Conservation (phyloP, 306 rosid genomes). For the Pterocarpus macrocarpus region DNA sequence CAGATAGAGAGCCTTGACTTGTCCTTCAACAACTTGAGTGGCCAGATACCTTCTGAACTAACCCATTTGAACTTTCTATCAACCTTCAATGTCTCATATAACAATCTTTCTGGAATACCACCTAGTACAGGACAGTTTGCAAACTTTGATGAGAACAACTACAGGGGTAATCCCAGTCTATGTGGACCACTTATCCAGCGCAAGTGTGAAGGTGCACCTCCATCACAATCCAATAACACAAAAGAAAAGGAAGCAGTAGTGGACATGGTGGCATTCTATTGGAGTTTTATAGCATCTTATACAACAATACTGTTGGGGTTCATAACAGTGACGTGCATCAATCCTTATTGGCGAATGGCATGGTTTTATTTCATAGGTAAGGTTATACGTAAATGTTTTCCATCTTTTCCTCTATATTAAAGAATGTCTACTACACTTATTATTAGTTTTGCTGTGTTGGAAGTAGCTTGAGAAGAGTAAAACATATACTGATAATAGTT, state of each 20-base stretch:
- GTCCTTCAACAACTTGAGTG: too few species aligned
- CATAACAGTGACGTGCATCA: neutral
- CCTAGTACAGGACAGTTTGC: too few species aligned
- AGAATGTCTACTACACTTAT: neutral
- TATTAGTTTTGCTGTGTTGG: too few species aligned
- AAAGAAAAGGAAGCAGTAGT: neutral
- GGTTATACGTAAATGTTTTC: slow-evolving; percentile 12
- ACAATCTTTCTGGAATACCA: too few species aligned
- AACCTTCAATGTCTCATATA: too few species aligned
- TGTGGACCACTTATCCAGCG: neutral
- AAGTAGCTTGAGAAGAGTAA: too few species aligned
- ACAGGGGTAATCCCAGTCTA: neutral
- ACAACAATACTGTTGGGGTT: slow-evolving; percentile 5
- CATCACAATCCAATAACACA: neutral
- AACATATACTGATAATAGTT: neutral
- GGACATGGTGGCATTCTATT: slow-evolving; percentile 8
- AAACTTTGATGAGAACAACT: too few species aligned
- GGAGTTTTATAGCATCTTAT: slow-evolving; percentile 25
- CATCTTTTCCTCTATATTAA: slow-evolving; percentile 22
- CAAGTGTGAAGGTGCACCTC: slow-evolving; percentile 1
- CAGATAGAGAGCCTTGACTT: slow-evolving; percentile 22
- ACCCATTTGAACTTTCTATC: too few species aligned
- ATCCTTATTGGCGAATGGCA: slow-evolving; percentile 29
- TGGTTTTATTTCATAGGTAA: slow-evolving; percentile 24
- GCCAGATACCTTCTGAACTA: too few species aligned